Percentiles rank a stretch among this genome's conserved stretches.
Conservation (phyloP, 495 filamentous ascomycete species). For the Penicillium paradoxum region DNA sequence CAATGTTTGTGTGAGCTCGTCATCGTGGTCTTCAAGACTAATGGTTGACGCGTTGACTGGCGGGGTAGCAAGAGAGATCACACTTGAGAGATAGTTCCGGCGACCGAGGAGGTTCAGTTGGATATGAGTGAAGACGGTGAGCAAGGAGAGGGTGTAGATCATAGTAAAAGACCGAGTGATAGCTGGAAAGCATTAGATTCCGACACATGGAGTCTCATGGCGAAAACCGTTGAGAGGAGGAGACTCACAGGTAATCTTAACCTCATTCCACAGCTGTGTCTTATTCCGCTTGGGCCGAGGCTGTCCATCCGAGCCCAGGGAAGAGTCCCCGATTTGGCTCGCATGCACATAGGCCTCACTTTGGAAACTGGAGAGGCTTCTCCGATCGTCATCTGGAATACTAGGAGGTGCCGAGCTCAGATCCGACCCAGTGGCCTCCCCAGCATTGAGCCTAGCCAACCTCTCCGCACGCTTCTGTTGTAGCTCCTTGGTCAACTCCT, state of each 20-base stretch:
- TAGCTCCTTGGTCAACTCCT: slow-evolving; percentile 81
- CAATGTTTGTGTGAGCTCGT: slow-evolving; percentile 72
- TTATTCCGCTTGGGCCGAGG: slow-evolving; percentile 69
- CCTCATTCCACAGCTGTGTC: slow-evolving; percentile 91
- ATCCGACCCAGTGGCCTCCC: slow-evolving; percentile 52
- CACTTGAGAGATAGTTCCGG: slow-evolving; percentile 88
- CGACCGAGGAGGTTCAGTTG: slow-evolving; percentile 96
- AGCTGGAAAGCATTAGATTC: slow-evolving; percentile 46
- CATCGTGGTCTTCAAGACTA: slow-evolving; percentile 82
- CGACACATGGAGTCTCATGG: not conserved
- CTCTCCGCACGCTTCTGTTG: slow-evolving; percentile 87
- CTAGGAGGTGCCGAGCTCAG: slow-evolving; percentile 70
- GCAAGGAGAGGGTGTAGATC: slow-evolving; percentile 81
- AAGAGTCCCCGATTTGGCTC: slow-evolving; percentile 61
- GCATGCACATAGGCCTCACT: slow-evolving; percentile 76
- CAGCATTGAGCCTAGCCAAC: slow-evolving; percentile 51
- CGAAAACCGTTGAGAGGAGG: not conserved
- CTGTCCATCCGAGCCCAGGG: slow-evolving; percentile 30
- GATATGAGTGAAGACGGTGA: slow-evolving; percentile 88
- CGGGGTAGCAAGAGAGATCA: slow-evolving; percentile 77
- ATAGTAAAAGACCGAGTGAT: slow-evolving; percentile 88
- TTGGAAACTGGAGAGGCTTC: slow-evolving; percentile 68
- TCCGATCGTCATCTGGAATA: slow-evolving; percentile 75
- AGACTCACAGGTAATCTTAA: slow-evolving; percentile 85
- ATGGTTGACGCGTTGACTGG: slow-evolving; percentile 59